A percentile compares a stretch with the other conserved stretches of the same genome.
Evolutionary conservation across 495 filamentous ascomycete genomes (phyloP).

Genomic region (Corynascus novoguineensis): DNA sequence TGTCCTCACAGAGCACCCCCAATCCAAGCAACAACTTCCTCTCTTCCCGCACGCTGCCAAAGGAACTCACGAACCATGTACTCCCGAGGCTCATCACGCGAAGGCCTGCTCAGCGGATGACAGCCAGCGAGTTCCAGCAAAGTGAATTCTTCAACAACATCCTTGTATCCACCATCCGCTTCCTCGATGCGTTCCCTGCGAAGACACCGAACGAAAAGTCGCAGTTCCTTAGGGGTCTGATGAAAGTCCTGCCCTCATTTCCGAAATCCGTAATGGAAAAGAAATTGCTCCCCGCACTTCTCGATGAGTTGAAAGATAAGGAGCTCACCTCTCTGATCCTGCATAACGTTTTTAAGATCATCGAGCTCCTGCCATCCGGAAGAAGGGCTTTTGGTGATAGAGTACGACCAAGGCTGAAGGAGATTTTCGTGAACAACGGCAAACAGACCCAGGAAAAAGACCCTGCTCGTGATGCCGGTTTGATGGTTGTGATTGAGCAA

Average conservation of each 20-base stretch:
- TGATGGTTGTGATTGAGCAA: conserved; percentile 85
- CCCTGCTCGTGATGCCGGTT: conserved; percentile 75
- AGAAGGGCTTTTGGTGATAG: conserved; percentile 74
- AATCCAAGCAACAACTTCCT: conserved; percentile 77
- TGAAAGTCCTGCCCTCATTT: conserved; percentile 81
- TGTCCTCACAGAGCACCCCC: conserved; percentile 68
- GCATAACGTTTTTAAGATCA: conserved; percentile 85
- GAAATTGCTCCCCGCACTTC: conserved; percentile 78
- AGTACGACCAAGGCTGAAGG: conserved; percentile 75
- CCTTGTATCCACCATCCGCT: conserved; percentile 89
- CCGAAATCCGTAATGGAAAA: conserved; percentile 89
- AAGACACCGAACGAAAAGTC: conserved; percentile 89
- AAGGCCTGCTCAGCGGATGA: conserved; percentile 77
- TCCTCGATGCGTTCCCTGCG: conserved; percentile 80
- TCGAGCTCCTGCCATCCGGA: conserved; percentile 66
- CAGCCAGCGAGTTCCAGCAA: conserved; percentile 86
- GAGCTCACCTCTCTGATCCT: conserved; percentile 77
- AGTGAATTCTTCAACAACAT: conserved; percentile 95
- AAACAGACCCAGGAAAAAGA: conserved; percentile 64
- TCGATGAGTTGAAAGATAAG: conserved; percentile 90
- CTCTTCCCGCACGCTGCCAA: conserved; percentile 70
- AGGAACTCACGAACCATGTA: conserved; percentile 65
- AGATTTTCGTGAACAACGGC: conserved; percentile 62
- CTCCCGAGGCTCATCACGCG: conserved; percentile 80
- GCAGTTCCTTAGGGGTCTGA: conserved; percentile 83